phyloP scores from a whole-genome alignment of 306 rosid species.

The Cucumis sativus region DNA sequence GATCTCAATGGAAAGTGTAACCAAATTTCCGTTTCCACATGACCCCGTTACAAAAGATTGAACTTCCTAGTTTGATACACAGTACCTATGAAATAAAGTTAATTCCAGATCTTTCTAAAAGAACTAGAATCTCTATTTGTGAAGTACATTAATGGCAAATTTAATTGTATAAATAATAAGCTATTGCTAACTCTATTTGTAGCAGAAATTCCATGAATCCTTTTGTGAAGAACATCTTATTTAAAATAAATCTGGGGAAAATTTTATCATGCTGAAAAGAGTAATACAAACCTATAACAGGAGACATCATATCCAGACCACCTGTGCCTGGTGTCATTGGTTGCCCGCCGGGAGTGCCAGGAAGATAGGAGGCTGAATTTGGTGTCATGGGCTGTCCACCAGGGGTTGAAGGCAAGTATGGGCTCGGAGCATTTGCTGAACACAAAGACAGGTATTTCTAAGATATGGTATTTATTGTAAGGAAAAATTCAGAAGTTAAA shows the following conservation, averaged over 20 bases:
- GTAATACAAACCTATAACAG: conserved; percentile 53
- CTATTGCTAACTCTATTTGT: neutral
- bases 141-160: neutral
- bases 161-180: neutral
- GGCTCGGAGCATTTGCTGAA: conserved; percentile 98
- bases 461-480: neutral
- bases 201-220: neutral
- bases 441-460: conserved; percentile 6
- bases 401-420: conserved; percentile 97
- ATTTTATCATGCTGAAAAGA: neutral
- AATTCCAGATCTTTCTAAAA: neutral
- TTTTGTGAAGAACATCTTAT: neutral
- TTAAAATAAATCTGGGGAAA: neutral
- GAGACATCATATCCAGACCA: conserved; percentile 94
- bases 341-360: conserved; percentile 99
- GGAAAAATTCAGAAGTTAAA: neutral
- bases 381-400: conserved; percentile 99
- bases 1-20: neutral
- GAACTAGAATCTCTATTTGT: neutral
- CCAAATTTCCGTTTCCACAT: neutral
- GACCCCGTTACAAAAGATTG: neutral
- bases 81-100: neutral
- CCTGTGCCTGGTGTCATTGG: conserved; percentile 99
- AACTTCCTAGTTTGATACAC: neutral
- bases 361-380: conserved; percentile 88